Conservation (phyloP, 129 eudicot genomes). For the Deinandra increscens region DNA sequence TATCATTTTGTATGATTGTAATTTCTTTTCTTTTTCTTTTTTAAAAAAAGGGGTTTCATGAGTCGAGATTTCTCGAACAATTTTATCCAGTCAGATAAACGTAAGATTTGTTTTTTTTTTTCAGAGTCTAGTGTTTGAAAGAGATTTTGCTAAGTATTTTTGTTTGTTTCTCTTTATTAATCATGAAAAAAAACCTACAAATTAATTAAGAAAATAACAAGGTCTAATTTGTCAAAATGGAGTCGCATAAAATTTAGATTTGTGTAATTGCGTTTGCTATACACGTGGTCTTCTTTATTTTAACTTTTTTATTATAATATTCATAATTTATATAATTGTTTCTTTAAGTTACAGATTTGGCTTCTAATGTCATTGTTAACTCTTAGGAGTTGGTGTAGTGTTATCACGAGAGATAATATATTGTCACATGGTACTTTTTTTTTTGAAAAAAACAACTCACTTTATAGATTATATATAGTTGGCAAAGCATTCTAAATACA, state of each 20-base stretch:
- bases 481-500: background rate
- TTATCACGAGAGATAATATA: slow-evolving; percentile 12
- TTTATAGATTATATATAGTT: too few species aligned
- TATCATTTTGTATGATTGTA: too few species aligned
- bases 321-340: background rate
- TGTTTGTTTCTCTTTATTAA: too few species aligned
- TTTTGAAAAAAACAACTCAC: background rate
- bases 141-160: too few species aligned
- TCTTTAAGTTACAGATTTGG: background rate
- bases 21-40: too few species aligned
- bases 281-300: slow-evolving; percentile 18
- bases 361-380: background rate
- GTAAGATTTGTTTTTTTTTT: too few species aligned
- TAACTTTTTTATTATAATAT: background rate
- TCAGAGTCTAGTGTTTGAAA: too few species aligned
- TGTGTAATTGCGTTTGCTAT: slow-evolving; percentile 9
- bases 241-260: slow-evolving; percentile 1
- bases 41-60: too few species aligned
- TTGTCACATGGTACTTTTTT: background rate
- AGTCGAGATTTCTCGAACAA: too few species aligned
- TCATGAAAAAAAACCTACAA: too few species aligned
- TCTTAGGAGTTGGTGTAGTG: background rate
- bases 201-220: background rate
- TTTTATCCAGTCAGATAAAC: too few species aligned
- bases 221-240: slow-evolving; percentile 21